Base-by-base conservation (phyloP, 345 rosid species). In the rapeseed (Brassica napus) region DNA sequence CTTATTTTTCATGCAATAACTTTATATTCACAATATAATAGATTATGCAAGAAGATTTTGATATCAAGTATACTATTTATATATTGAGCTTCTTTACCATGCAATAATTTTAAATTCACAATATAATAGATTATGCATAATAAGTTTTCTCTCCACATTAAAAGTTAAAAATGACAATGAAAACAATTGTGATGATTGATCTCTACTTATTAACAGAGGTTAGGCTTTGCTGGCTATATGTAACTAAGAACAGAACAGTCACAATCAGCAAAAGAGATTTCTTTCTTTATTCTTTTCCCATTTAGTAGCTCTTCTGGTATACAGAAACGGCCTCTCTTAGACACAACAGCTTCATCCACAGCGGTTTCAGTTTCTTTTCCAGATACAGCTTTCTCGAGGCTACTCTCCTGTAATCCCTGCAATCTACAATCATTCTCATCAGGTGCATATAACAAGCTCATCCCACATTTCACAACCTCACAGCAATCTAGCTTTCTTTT, bases 381-480 rank as follows among this genome's bases (percentile, higher is more conserved):
- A 68, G 16, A 44, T 11, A 60, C n/a, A 1, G 2, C 42, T 52
- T 57, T 7, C 23, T 75, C 79, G 11, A 75, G 15, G 8, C 31
- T 54, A 49, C 8, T 80, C 68, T 74, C 78, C 3, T 49, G 44
- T 52, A 79, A 2, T 0, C 65, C 74, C 0, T 61, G 79, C 28
- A 79, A 74, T 3, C 82, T 79, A 37, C 30, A 74, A 62, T 79
- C 75, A 68, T 52, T 79, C 61, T 74, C 79, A 30, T 79, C 79
- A 0, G 82, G 71, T 26, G 71, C 65, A 69, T 79, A 64, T 39
- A 80, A 8, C 72, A 64, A 75, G 16, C 79, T 75, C 76, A 80
- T 80, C 34, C 83, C 79, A 44, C 83, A 80, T 65, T 75, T 70
- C 24, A 80, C 57, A 6, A 80, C 83, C 34, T 75, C 76, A 44